Evolutionary conservation across 2,329 filamentous ascomycete genomes (phyloP).

Genomic region (Penicillium sp.): DNA sequence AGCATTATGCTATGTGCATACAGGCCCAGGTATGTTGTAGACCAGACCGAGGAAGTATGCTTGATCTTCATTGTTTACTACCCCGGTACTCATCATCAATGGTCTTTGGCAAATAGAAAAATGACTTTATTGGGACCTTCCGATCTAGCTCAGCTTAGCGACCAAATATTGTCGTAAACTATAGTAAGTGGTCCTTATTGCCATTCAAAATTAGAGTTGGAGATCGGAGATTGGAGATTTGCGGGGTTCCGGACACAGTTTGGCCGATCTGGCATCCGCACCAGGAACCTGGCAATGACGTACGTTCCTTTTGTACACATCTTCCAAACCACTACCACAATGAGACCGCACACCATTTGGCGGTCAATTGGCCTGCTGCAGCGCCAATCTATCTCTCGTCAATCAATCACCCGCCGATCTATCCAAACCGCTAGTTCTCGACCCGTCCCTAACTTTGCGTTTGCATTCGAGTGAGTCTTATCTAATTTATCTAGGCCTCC

Average conservation of each 20-base stretch:
- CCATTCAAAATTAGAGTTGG: neutral
- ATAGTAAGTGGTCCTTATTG: too few species aligned
- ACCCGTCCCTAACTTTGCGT: constrained; percentile 43
- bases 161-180: too few species aligned
- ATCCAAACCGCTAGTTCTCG: constrained; percentile 32
- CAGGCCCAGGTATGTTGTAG: too few species aligned
- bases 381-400: constrained; percentile 20
- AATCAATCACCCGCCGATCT: constrained; percentile 20
- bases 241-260: neutral
- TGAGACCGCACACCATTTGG: constrained; percentile 28
- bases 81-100: too few species aligned
- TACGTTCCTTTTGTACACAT: constrained; percentile 9
- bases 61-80: too few species aligned
- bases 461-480: constrained; percentile 47
- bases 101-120: too few species aligned
- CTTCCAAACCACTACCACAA: constrained; percentile 13
- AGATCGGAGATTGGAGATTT: neutral
- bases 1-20: neutral
- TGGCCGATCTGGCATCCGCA: neutral
- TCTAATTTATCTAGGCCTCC: neutral
- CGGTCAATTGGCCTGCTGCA: constrained; percentile 31
- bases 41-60: too few species aligned
- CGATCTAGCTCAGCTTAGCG: too few species aligned
- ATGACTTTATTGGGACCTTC: too few species aligned
- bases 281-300: constrained; percentile 4